These are phyloP conservation scores for Neonectria sp. DNA, from an alignment of 2,329 filamentous ascomycete genomes.

Conservation along the genomic window DNA sequence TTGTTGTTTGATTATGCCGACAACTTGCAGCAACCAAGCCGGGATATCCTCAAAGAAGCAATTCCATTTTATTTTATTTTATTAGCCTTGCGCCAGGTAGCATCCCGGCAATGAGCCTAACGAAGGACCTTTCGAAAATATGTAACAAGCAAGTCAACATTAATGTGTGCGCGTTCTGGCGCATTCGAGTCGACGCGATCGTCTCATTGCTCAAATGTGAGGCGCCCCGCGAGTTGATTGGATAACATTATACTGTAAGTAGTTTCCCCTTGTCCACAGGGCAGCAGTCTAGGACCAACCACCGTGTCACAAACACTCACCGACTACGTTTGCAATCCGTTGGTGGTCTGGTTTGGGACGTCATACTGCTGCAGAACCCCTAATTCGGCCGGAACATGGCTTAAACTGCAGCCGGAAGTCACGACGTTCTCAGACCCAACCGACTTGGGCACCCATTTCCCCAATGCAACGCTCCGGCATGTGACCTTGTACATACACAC, in stretches of 20 bases:
- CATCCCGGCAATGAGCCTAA: neutral
- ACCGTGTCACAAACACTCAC: neutral
- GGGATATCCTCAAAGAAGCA: neutral
- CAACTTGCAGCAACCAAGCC: neutral
- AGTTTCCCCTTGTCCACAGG: too few relatives aligned
- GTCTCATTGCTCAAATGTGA: neutral
- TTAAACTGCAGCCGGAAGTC: neutral
- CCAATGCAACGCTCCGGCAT: slow-evolving; percentile 19
- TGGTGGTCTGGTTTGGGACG: neutral
- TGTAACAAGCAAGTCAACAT: neutral
- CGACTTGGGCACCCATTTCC: slow-evolving; percentile 21
- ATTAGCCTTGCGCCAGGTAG: neutral
- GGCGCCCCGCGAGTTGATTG: neutral
- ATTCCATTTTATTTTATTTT: neutral
- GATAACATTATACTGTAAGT: neutral
- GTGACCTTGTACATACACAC: neutral
- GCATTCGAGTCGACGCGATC: neutral
- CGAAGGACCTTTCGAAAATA: neutral
- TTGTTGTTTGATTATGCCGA: neutral
- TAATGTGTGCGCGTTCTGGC: neutral
- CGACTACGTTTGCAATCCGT: neutral
- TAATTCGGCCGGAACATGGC: neutral
- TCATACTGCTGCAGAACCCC: neutral
- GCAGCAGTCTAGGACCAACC: neutral
- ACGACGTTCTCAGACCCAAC: slow-evolving; percentile 8